A percentile compares a stretch with the other conserved stretches of the same genome.
Conservation (phyloP, 73 alveolate genomes). For the Durusdinium trenchii region DNA sequence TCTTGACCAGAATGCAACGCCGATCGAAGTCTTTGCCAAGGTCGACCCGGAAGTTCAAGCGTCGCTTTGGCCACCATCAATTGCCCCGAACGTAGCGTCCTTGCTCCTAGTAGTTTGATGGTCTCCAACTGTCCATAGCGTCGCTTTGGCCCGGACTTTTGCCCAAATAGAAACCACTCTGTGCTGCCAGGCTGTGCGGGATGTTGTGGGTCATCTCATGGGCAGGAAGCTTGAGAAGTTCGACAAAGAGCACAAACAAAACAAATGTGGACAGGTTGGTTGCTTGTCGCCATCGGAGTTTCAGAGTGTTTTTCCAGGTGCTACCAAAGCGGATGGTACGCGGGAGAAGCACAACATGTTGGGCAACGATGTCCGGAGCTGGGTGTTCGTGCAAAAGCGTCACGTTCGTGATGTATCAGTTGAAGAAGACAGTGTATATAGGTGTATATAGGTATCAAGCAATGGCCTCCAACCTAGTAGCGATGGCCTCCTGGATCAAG, state of each 20-base stretch:
- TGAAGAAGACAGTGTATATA: not conserved
- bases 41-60: not conserved
- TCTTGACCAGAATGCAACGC: slow-evolving; percentile 73
- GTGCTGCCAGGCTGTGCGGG: slow-evolving; percentile 52
- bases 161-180: not conserved
- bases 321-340: slow-evolving; percentile 59
- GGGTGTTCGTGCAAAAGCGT: not conserved
- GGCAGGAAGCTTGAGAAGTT: not conserved
- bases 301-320: not conserved
- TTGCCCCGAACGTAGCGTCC: too few species aligned
- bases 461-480: too few species aligned
- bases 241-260: not conserved
- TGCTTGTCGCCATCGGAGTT: too few species aligned
- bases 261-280: not conserved
- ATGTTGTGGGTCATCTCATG: slow-evolving; percentile 79
- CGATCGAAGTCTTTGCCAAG: slow-evolving; percentile 53
- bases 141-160: not conserved
- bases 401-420: not conserved
- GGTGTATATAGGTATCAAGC: not conserved
- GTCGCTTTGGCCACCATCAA: not conserved
- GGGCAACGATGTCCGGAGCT: slow-evolving; percentile 63
- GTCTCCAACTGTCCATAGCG: not conserved
- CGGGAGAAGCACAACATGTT: slow-evolving; percentile 89
- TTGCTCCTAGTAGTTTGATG: not conserved
- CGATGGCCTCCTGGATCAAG: too few species aligned